phyloP scores from a whole-genome alignment of 768 basidiomycete species.

The Astraeus odoratus region DNA sequence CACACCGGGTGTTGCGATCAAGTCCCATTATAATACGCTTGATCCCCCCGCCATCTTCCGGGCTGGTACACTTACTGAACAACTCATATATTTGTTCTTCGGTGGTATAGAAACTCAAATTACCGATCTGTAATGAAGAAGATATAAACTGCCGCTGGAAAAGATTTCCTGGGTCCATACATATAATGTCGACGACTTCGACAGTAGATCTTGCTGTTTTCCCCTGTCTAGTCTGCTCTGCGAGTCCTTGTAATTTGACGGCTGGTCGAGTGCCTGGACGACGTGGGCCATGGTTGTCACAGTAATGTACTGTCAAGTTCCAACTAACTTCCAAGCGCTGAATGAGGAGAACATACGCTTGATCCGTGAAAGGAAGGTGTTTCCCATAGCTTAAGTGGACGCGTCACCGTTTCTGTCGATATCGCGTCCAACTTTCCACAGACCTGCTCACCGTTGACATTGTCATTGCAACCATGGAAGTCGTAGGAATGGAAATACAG shows the following conservation, averaged over 20 bases:
- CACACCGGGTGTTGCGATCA: constrained; percentile 80
- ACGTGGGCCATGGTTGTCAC: constrained; percentile 69
- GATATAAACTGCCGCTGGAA: constrained; percentile 2
- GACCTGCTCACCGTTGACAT: constrained; percentile 2
- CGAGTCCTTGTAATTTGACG: constrained; percentile 96
- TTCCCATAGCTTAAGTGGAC: constrained; percentile 25
- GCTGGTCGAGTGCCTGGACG: constrained; percentile 79
- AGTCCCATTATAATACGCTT: constrained; percentile 95
- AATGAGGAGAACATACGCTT: too few relatives aligned
- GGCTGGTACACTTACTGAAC: constrained; percentile 83
- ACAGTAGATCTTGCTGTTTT: constrained; percentile 72
- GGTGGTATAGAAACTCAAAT: constrained; percentile 90
- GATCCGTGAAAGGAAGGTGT: constrained; percentile 16
- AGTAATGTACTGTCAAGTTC: constrained; percentile 1
- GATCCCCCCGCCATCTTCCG: constrained; percentile 83
- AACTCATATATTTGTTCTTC: constrained; percentile 95
- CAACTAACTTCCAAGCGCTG: not conserved
- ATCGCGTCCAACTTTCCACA: constrained; percentile 3
- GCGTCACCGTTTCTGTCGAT: too few relatives aligned
- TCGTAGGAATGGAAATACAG: constrained; percentile 80
- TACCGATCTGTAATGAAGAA: constrained; percentile 58
- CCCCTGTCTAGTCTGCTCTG: constrained; percentile 74
- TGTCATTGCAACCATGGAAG: constrained; percentile 58
- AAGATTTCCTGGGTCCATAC: constrained; percentile 41
- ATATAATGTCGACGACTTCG: constrained; percentile 85